Evolutionary conservation across 176 grass and related monocot species (phyloP).

Genomic region (Carex littledalei): DNA sequence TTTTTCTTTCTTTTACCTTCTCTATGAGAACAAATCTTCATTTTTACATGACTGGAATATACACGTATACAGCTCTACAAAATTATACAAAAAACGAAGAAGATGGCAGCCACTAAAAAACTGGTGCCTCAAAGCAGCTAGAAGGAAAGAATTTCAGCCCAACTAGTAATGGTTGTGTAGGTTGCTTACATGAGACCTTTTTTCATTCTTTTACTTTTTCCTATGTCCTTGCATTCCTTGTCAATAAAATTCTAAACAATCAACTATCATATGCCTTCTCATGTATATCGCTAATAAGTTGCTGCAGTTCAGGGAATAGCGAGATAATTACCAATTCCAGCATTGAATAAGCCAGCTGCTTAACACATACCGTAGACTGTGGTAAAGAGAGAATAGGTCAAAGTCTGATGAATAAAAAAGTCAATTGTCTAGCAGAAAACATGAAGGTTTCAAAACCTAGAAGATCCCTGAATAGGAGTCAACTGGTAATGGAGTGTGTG

Average conservation of each 20-base stretch:
- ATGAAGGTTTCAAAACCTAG: not conserved
- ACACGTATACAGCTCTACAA: conserved; percentile 22
- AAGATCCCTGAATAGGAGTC: not conserved
- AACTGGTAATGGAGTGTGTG: not conserved
- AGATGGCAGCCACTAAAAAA: conserved; percentile 9
- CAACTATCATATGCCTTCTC: conserved; percentile 45
- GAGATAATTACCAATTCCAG: conserved; percentile 70
- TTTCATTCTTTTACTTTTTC: conserved; percentile 3
- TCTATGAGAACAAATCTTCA: conserved; percentile 1
- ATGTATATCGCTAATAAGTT: conserved; percentile 68
- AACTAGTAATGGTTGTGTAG: not conserved
- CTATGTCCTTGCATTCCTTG: not conserved
- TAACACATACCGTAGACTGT: conserved; percentile 87
- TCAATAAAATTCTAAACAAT: not conserved
- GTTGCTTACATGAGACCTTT: not conserved
- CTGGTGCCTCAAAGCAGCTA: not conserved
- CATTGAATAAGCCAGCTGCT: conserved; percentile 78
- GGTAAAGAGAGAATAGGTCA: conserved; percentile 14
- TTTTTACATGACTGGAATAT: conserved; percentile 20
- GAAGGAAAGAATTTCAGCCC: not conserved
- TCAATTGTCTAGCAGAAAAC: not conserved
- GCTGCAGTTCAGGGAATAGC: conserved; percentile 69
- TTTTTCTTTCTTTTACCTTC: not conserved
- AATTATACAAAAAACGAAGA: conserved; percentile 14
- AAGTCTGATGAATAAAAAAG: not conserved